Evolutionary conservation across 23 red algal species (phyloP).

Genomic region (Gracilaria caudata): DNA sequence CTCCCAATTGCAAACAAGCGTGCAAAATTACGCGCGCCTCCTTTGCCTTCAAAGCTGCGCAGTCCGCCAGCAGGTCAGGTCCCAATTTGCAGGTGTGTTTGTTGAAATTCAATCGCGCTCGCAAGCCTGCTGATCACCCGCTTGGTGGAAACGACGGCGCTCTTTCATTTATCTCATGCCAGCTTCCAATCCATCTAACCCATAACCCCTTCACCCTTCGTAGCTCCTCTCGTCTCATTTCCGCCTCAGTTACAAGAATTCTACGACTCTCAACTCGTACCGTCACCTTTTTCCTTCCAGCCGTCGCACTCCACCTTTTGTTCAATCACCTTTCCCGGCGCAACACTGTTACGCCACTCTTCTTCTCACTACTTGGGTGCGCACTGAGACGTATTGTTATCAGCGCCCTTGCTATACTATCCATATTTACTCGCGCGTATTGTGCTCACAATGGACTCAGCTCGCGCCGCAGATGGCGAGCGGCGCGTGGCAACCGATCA

Average conservation of each 20-base stretch:
- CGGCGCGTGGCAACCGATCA: constrained; percentile 53
- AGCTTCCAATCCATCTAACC: too few species aligned
- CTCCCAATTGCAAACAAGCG: neutral
- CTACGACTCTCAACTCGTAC: neutral
- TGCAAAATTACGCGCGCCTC: neutral
- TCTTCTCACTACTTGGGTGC: neutral
- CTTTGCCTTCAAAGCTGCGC: neutral
- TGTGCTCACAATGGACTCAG: constrained; percentile 44
- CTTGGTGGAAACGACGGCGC: too few species aligned
- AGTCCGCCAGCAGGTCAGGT: too few species aligned
- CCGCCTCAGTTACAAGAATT: too few species aligned
- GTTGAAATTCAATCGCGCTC: neutral
- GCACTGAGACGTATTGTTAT: neutral
- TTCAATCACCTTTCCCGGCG: too few species aligned
- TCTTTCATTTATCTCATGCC: too few species aligned
- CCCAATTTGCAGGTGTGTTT: neutral
- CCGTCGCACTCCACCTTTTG: neutral
- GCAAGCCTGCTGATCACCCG: too few species aligned
- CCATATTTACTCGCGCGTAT: neutral
- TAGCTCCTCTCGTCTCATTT: too few species aligned
- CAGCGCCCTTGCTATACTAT: neutral
- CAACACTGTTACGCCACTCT: neutral
- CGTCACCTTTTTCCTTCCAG: too few species aligned
- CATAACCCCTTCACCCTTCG: too few species aligned
- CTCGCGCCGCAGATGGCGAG: constrained; percentile 57